phyloP scores from a whole-genome alignment of 441 rosid genomes.

The Raphanus hybrid region DNA sequence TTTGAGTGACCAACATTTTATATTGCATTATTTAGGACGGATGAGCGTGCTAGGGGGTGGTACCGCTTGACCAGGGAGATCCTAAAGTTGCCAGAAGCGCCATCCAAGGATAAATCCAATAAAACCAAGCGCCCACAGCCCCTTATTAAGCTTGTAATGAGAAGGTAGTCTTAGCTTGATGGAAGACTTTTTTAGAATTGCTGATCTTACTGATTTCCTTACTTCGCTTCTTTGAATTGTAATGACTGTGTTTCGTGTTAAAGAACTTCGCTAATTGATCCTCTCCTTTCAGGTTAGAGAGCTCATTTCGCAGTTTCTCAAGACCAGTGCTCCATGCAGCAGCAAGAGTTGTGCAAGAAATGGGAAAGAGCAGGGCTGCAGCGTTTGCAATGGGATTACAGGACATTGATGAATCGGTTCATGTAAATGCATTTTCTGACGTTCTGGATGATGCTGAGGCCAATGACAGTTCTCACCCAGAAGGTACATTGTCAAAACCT shows the following conservation, averaged over 20 bases:
- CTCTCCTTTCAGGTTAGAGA: slow-evolving; percentile 83
- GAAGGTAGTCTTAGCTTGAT: slow-evolving; percentile 66
- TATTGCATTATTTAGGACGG: slow-evolving; percentile 63
- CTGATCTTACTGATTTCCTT: slow-evolving; percentile 29
- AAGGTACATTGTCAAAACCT: slow-evolving; percentile 51
- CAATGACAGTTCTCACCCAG: slow-evolving; percentile 84
- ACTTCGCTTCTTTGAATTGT: slow-evolving; percentile 24
- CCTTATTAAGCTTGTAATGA: slow-evolving; percentile 97
- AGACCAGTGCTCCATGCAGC: slow-evolving; percentile 99
- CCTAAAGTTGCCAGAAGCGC: slow-evolving; percentile 95
- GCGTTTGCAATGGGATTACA: slow-evolving; percentile 95
- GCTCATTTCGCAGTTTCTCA: slow-evolving; percentile 98
- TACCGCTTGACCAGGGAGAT: slow-evolving; percentile 97
- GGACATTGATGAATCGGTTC: slow-evolving; percentile 91
- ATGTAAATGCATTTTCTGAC: slow-evolving; percentile 70
- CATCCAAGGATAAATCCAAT: slow-evolving; percentile 87
- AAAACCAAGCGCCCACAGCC: slow-evolving; percentile 99
- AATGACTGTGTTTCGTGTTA: slow-evolving; percentile 21
- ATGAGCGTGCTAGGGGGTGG: slow-evolving; percentile 99
- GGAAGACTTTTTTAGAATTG: slow-evolving; percentile 18
- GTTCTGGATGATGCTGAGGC: slow-evolving; percentile 74
- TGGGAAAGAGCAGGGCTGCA: slow-evolving; percentile 99
- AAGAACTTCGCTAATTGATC: slow-evolving; percentile 25
- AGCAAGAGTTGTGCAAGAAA: slow-evolving; percentile 98
- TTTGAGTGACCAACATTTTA: slow-evolving; percentile 16